Evolutionary conservation across 2,329 filamentous ascomycete genomes (phyloP).

Genomic region (Curvularia lunata): DNA sequence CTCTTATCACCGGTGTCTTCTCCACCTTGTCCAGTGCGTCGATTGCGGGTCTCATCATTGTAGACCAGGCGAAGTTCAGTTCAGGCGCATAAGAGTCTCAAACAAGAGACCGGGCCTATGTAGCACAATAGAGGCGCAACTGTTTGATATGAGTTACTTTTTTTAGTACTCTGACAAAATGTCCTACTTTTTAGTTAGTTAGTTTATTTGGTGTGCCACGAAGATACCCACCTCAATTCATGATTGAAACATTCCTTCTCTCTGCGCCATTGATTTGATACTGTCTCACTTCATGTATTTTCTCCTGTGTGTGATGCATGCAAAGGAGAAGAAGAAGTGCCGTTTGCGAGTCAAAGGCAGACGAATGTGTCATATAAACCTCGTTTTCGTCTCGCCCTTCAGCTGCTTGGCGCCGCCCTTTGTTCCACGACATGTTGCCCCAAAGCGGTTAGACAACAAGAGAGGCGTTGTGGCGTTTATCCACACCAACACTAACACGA

Average conservation of each 20-base stretch:
- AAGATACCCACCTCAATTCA: constrained; percentile 34
- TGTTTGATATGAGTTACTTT: constrained; percentile 8
- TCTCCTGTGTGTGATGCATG: neutral
- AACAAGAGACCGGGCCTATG: neutral
- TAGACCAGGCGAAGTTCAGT: constrained; percentile 40
- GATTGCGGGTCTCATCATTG: constrained; percentile 62
- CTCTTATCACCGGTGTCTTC: constrained; percentile 77
- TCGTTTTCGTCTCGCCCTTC: constrained; percentile 1
- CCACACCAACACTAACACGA: too few relatives aligned
- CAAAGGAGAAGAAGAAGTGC: neutral
- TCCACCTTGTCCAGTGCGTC: constrained; percentile 78
- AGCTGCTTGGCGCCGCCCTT: constrained; percentile 17
- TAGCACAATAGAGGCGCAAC: neutral
- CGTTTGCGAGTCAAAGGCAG: neutral
- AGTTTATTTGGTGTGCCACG: constrained; percentile 21
- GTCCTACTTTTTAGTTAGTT: constrained; percentile 20
- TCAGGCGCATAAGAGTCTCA: constrained; percentile 23
- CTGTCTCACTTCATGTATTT: too few relatives aligned
- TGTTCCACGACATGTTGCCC: constrained; percentile 16
- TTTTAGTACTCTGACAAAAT: constrained; percentile 19
- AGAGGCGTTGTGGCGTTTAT: too few relatives aligned
- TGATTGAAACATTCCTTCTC: constrained; percentile 10
- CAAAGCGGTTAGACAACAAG: constrained; percentile 2
- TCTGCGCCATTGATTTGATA: too few relatives aligned
- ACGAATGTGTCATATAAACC: neutral